Percentiles rank a stretch among this genome's conserved stretches.
Evolutionary conservation across 2,329 filamentous ascomycete species (phyloP).

Genomic region (Aspergillus niger): DNA sequence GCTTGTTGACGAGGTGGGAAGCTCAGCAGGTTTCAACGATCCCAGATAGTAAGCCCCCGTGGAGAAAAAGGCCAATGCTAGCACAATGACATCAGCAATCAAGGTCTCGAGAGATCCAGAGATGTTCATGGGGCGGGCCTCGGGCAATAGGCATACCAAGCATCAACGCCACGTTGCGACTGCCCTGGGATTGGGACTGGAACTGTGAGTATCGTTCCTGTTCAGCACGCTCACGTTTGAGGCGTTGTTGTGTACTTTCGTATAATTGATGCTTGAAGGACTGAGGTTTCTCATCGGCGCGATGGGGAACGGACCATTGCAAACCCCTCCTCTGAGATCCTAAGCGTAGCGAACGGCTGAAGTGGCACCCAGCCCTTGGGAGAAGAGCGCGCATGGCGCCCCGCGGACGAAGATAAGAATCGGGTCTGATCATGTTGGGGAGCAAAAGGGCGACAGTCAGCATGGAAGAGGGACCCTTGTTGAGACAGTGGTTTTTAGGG

Average conservation of each 20-base stretch:
- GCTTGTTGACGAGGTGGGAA: slow-evolving; percentile 58
- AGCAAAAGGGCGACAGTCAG: not conserved
- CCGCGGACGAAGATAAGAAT: slow-evolving; percentile 18
- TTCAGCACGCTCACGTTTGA: slow-evolving; percentile 61
- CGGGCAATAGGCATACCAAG: slow-evolving; percentile 33
- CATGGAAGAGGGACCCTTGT: not conserved
- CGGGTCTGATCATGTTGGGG: slow-evolving; percentile 24
- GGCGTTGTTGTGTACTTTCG: slow-evolving; percentile 60
- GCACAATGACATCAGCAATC: not conserved
- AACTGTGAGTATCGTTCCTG: slow-evolving; percentile 53
- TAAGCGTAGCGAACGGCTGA: slow-evolving; percentile 3
- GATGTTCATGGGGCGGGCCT: not conserved
- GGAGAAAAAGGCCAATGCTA: slow-evolving; percentile 56
- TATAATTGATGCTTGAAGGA: slow-evolving; percentile 65
- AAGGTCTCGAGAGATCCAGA: not conserved
- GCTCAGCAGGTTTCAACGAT: slow-evolving; percentile 49
- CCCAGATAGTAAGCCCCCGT: slow-evolving; percentile 59
- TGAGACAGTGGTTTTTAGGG: not conserved
- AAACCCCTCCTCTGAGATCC: slow-evolving; percentile 25
- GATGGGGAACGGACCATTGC: slow-evolving; percentile 21
- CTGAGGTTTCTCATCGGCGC: slow-evolving; percentile 35
- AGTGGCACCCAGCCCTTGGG: slow-evolving; percentile 9
- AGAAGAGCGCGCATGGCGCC: slow-evolving; percentile 22
- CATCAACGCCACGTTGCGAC: slow-evolving; percentile 42
- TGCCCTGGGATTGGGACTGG: slow-evolving; percentile 43